Percentiles rank a stretch among this genome's conserved stretches.
phyloP scores from a whole-genome alignment of 78 protist species.

The Parvularia atlantis region DNA sequence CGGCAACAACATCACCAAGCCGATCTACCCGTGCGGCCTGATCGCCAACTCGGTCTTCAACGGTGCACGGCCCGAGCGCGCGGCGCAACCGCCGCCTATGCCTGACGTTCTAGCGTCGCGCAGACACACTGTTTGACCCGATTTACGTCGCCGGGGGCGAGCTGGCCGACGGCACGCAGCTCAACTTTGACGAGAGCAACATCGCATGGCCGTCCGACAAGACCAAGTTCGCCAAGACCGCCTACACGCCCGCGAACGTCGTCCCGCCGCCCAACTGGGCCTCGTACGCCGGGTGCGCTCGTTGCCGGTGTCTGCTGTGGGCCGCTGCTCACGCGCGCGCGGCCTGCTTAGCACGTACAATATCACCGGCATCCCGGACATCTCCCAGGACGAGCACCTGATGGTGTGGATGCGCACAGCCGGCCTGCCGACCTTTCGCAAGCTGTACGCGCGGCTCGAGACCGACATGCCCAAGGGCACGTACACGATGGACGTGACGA shows the following conservation, averaged over 20 bases:
- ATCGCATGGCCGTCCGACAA: slow-evolving; percentile 15
- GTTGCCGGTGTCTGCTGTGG: too few species aligned
- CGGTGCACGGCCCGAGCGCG: too few species aligned
- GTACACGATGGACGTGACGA: slow-evolving; percentile 31
- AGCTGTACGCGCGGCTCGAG: slow-evolving; percentile 66
- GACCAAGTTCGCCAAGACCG: slow-evolving; percentile 52
- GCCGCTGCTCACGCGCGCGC: too few species aligned
- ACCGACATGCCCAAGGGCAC: slow-evolving; percentile 37
- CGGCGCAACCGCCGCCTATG: too few species aligned
- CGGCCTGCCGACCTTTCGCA: slow-evolving; percentile 84
- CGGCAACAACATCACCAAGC: background rate
- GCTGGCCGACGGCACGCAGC: too few species aligned
- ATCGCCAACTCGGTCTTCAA: slow-evolving; percentile 73
- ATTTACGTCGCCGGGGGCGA: too few species aligned
- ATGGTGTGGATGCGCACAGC: slow-evolving; percentile 96
- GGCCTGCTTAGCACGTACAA: too few species aligned
- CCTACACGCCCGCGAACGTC: background rate
- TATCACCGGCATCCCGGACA: background rate
- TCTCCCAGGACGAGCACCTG: slow-evolving; percentile 63
- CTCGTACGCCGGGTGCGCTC: background rate
- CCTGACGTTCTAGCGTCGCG: too few species aligned
- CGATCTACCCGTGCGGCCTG: slow-evolving; percentile 83
- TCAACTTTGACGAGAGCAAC: background rate
- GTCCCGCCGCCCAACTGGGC: slow-evolving; percentile 2
- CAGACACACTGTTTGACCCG: too few species aligned